Evolutionary conservation across 164 flowering plant species (phyloP), one percentile per base, ranked within the genome.

Genomic region (Nymphaea thermarum): DNA sequence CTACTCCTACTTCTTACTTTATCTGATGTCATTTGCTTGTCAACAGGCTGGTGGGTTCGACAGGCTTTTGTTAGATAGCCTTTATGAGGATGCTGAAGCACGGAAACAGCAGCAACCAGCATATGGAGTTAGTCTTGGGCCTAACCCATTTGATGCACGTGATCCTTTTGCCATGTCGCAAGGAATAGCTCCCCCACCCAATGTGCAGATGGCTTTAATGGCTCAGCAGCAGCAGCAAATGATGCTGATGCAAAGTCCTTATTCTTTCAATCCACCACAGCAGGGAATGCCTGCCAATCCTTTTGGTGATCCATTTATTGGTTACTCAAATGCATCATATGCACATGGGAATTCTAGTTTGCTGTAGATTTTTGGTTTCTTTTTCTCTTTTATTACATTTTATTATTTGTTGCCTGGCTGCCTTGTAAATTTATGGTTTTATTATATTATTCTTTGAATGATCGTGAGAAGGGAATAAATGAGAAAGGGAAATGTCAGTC

Each of bases 31-130:
- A 25, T 51, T 15, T 51, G 57, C 57, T 62, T 62, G n/a, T 62
- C 42, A 62, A 62, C 71, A 93, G 98, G 98, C 80, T 15, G 97
- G 98, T 43, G 97, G 98, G 2, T 95, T 95, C 47, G 85, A 95
- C 82, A 85, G 74, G 79, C 81, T 88, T 69, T 79, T 95, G 74
- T 92, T 92, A 0, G 90, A 95, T 70, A 95, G 99, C 80, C 78
- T 95, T 72, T 95, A 95, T 57, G 98, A 90, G 42, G 94, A 95
- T 77, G 90, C 81, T 1, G 67, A 70, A 53, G 75, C 93, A 0
- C 79, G 96, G 75, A 84, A 83, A 6, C 91, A 91, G 63, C 55
- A 78, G 66, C 86, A 79, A 60, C 86, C 86, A 43, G 91, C 86
- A 4, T 87, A 81, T 66, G 87, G 77, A 41, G 71, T 43, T 17